Evolutionary conservation across 2,329 filamentous ascomycete genomes (phyloP).

Genomic region (Aureobasidium vineae): DNA sequence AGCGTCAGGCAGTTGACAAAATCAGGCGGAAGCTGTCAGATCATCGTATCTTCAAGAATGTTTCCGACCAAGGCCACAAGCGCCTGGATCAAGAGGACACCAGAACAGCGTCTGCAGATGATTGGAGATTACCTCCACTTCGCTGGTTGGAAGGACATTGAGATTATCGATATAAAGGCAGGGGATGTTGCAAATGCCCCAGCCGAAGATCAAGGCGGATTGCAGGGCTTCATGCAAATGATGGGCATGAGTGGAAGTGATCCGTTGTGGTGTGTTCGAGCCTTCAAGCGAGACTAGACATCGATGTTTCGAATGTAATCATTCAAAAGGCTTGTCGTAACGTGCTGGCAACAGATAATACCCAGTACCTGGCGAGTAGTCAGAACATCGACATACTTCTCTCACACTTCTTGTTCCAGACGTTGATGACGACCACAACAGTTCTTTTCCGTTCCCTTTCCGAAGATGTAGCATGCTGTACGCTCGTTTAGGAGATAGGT

Average conservation of each 20-base stretch:
- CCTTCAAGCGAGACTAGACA: slow-evolving; percentile 23
- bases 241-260: slow-evolving; percentile 40
- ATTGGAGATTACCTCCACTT: slow-evolving; percentile 55
- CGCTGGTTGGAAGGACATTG: slow-evolving; percentile 53
- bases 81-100: slow-evolving; percentile 49
- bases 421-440: not conserved
- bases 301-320: not conserved
- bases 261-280: slow-evolving; percentile 50
- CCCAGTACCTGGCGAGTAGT: not conserved
- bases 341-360: not conserved
- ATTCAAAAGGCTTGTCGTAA: not conserved
- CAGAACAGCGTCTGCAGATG: slow-evolving; percentile 49
- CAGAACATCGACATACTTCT: not conserved
- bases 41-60: slow-evolving; percentile 53
- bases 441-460: not conserved
- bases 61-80: slow-evolving; percentile 53
- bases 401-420: not conserved
- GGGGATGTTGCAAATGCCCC: slow-evolving; percentile 28
- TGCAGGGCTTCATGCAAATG: slow-evolving; percentile 37
- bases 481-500: not conserved
- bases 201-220: slow-evolving; percentile 28
- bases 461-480: not conserved
- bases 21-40: slow-evolving; percentile 49
- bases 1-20: slow-evolving; percentile 45
- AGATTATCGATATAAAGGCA: slow-evolving; percentile 51